Percentiles rank a stretch among this genome's conserved stretches.
Conservation (phyloP, 306 rosid genomes). For the Cajanus cajan region DNA sequence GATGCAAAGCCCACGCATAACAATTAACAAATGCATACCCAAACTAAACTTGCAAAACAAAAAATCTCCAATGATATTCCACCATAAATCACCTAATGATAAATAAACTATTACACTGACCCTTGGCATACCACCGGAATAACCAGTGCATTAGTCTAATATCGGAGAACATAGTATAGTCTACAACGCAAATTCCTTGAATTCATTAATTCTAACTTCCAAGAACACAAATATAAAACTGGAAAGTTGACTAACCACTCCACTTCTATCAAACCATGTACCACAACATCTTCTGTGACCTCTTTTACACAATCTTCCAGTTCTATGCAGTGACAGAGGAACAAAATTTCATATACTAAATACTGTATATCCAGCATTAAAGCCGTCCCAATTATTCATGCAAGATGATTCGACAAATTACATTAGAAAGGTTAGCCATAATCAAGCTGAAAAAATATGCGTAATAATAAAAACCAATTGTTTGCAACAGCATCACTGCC, state of each 20-base stretch:
- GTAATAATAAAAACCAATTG: slow-evolving; percentile 24
- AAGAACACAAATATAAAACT: not conserved
- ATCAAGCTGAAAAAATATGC: slow-evolving; percentile 37
- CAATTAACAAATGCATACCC: not conserved
- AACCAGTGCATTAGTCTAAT: not conserved
- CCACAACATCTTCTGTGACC: not conserved
- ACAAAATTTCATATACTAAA: not conserved
- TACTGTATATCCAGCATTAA: slow-evolving; percentile 20
- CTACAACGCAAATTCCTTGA: not conserved
- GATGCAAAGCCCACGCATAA: not conserved
- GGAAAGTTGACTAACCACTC: not conserved
- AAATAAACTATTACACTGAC: not conserved
- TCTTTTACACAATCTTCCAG: slow-evolving; percentile 1
- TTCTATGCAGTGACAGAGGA: not conserved
- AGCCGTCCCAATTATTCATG: slow-evolving; percentile 37
- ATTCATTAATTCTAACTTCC: not conserved
- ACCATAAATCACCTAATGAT: slow-evolving; percentile 3
- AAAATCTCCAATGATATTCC: not conserved
- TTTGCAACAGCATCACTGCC: slow-evolving; percentile 31
- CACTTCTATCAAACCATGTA: not conserved
- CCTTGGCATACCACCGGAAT: not conserved
- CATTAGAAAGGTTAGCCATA: slow-evolving; percentile 33
- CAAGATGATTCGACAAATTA: slow-evolving; percentile 26
- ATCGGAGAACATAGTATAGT: not conserved
- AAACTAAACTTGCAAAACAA: not conserved